A percentile compares a stretch with the other conserved stretches of the same genome.
These are phyloP conservation scores for Typha latifolia DNA, from an alignment of 176 grass and related monocot genomes.

Conservation along the genomic window DNA sequence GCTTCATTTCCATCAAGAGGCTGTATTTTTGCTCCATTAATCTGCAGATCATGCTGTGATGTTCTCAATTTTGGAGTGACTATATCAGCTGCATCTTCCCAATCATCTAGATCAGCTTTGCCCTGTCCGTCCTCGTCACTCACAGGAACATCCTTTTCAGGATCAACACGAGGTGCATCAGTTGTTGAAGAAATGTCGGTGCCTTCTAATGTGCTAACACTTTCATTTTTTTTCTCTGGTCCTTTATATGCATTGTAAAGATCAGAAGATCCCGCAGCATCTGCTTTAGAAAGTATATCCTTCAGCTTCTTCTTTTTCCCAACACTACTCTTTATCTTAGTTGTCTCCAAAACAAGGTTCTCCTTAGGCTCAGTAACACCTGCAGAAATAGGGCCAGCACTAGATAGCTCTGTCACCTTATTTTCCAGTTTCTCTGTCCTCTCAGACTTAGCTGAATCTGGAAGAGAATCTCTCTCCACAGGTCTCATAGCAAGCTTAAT, in stretches of 20 bases:
- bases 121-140: conserved; percentile 44
- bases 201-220: conserved; percentile 17
- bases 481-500: conserved; percentile 2
- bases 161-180: conserved; percentile 22
- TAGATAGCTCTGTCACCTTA: no score
- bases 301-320: conserved; percentile 56
- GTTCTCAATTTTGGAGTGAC: conserved; percentile 60
- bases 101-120: conserved; percentile 70
- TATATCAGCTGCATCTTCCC: conserved; percentile 90
- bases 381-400: conserved; percentile 1
- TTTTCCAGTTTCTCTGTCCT: conserved; percentile 27
- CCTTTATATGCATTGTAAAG: conserved; percentile 96
- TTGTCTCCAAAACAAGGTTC: conserved; percentile 44
- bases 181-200: conserved; percentile 27
- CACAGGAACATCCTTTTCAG: conserved; percentile 29
- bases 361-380: conserved; percentile 34
- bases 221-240: conserved; percentile 59
- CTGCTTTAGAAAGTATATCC: conserved; percentile 89
- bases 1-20: conserved; percentile 32
- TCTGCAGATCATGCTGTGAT: conserved; percentile 16
- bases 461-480: not conserved
- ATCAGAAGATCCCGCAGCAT: conserved; percentile 82
- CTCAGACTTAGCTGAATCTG: conserved; percentile 16
- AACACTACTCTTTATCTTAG: conserved; percentile 32
- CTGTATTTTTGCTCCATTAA: conserved; percentile 13